Evolutionary conservation across 2,329 filamentous ascomycete genomes (phyloP).

Genomic region (Stemphylium vesicarium): DNA sequence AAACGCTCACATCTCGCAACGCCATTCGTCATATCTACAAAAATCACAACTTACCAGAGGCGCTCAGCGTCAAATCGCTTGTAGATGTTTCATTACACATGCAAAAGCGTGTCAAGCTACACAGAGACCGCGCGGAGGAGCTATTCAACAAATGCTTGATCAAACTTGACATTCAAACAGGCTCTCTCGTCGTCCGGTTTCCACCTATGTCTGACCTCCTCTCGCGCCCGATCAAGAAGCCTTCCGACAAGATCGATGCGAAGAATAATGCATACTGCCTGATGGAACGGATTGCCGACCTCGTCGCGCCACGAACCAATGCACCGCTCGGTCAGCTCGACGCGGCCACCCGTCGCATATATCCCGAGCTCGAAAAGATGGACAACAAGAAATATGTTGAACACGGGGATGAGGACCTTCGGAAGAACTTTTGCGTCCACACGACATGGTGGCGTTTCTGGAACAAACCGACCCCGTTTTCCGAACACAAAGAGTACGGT

Average conservation of each 20-base stretch:
- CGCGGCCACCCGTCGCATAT: slow-evolving; percentile 50
- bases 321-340: slow-evolving; percentile 54
- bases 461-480: slow-evolving; percentile 20
- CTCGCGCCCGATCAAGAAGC: slow-evolving; percentile 16
- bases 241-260: slow-evolving; percentile 25
- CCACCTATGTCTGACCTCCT: slow-evolving; percentile 33
- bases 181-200: slow-evolving; percentile 41
- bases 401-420: slow-evolving; percentile 4
- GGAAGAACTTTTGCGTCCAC: slow-evolving; percentile 26
- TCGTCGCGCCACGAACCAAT: slow-evolving; percentile 57
- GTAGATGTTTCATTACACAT: slow-evolving; percentile 57
- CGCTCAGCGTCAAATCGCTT: slow-evolving; percentile 67
- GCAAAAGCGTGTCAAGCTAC: slow-evolving; percentile 59
- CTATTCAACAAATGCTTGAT: slow-evolving; percentile 59
- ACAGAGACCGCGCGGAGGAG: slow-evolving; percentile 60
- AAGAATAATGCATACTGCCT: slow-evolving; percentile 50
- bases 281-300: slow-evolving; percentile 56
- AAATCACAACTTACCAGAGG: slow-evolving; percentile 67
- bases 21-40: slow-evolving; percentile 73
- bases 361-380: slow-evolving; percentile 37
- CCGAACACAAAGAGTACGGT: slow-evolving; percentile 5
- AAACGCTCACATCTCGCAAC: slow-evolving; percentile 79
- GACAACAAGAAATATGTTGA: slow-evolving; percentile 1
- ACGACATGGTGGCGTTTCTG: slow-evolving; percentile 37
- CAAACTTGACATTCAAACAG: slow-evolving; percentile 51